Evolutionary conservation across 176 grass and related monocot species (phyloP).

Genomic region (Oryza officinalis): DNA sequence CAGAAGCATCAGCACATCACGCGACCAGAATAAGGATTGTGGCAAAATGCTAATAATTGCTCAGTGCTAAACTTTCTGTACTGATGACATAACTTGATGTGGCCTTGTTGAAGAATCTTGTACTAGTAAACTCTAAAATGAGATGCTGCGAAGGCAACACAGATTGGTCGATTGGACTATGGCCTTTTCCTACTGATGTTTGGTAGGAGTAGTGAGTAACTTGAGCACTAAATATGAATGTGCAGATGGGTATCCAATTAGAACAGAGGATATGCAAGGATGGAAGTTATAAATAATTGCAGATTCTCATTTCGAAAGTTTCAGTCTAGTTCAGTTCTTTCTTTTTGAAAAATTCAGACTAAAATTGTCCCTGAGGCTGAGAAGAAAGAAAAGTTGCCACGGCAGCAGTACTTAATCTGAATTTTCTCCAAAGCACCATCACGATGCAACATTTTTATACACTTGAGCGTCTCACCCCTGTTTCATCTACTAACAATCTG

Average conservation of each 20-base stretch:
- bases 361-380: not conserved
- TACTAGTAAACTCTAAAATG: not conserved
- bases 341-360: not conserved
- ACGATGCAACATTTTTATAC: not conserved
- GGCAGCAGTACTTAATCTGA: not conserved
- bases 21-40: not conserved
- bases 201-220: not conserved
- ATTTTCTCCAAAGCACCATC: not conserved
- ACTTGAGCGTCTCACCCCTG: not conserved
- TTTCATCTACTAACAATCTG: not conserved
- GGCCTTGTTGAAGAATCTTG: not conserved
- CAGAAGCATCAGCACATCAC: not conserved
- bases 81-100: not conserved
- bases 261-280: not conserved
- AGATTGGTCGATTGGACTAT: not conserved
- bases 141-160: not conserved
- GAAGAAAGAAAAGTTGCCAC: not conserved
- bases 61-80: not conserved
- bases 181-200: not conserved
- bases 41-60: not conserved
- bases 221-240: not conserved
- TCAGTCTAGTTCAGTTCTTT: not conserved
- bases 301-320: not conserved
- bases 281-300: not conserved
- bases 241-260: not conserved